Evolutionary conservation across 1,284 basidiomycete species (phyloP), one percentile per base, ranked within the genome.

Genomic region (Athelia psychrophila): DNA sequence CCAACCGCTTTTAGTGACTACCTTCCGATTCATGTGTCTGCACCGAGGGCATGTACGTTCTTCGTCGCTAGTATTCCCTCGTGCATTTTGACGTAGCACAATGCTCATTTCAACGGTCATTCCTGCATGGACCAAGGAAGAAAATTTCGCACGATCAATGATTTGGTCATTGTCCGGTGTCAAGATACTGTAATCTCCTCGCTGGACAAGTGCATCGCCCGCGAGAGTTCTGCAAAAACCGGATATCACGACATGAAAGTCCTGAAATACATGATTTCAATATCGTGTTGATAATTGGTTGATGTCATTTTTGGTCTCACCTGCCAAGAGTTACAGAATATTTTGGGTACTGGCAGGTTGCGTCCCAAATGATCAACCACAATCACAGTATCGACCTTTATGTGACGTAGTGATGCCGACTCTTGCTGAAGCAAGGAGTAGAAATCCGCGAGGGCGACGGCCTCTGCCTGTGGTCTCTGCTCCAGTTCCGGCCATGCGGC

Each of bases 341-440:
- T 42, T 5, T 6, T 5, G n/a, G 38, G 38, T n/a, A 42, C 38
- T 8, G 38, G 38, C n/a, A 42, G 6, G 20, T 42, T 42, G 9
- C 38, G 38, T n/a, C 38, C 38, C 38, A 42, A n/a, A 42, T 42
- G 38, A 42, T 42, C n/a, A n/a, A 42, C 38, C n/a, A 42, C 38
- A n/a, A n/a, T n/a, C 5, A 42, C 38, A 8, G 16, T 42, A 22
- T 42, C 38, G 9, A 42, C 38, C 20, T 42, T 9, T 6, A 42
- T 6, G n/a, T 42, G 38, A 6, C 38, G 38, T 9, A 42, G n/a
- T 6, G 16, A 42, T 22, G 38, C 20, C 20, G n/a, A 22, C n/a
- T 22, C 38, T 42, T 6, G n/a, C 20, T 42, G 6, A 9, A 42
- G 20, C 9, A 9, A 42, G n/a, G 38, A n/a, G n/a, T 42, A 22